phyloP scores from a whole-genome alignment of 2,329 filamentous ascomycete species.

The Clonostachys sp. region DNA sequence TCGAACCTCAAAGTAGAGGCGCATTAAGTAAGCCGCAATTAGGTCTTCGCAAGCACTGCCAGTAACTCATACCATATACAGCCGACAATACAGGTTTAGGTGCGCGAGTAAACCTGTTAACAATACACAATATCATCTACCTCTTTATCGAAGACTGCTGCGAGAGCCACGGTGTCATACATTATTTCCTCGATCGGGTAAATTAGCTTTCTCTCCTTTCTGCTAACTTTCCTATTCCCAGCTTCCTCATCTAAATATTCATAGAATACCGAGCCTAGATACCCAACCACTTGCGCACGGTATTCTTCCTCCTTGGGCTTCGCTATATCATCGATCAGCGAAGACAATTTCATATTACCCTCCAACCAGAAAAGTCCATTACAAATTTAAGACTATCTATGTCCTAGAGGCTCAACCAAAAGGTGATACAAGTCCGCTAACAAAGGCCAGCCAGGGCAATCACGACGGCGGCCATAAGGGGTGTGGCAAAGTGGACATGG shows the following conservation, averaged over 20 bases:
- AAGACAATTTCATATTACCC: not conserved
- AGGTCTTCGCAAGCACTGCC: no score
- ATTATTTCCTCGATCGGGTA: not conserved
- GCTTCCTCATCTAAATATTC: not conserved
- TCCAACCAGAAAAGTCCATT: constrained; percentile 2
- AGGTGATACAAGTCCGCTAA: no score
- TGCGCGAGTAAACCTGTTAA: not conserved
- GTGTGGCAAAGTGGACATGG: no score
- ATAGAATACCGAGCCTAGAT: not conserved
- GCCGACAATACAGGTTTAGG: not conserved
- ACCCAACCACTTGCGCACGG: not conserved
- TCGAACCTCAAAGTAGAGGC: no score
- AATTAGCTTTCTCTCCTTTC: not conserved
- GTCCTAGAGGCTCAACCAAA: no score
- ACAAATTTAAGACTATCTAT: no score
- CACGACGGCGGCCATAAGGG: no score
- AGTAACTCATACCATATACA: no score
- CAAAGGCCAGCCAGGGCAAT: no score
- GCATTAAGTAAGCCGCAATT: no score
- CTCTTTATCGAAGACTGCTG: not conserved
- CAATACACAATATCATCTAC: not conserved
- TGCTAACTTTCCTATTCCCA: no score
- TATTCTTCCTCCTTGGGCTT: not conserved
- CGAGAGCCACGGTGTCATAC: not conserved
- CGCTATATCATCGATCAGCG: not conserved